phyloP scores from a whole-genome alignment of 495 filamentous ascomycete species.

The Xylaria cubensis region DNA sequence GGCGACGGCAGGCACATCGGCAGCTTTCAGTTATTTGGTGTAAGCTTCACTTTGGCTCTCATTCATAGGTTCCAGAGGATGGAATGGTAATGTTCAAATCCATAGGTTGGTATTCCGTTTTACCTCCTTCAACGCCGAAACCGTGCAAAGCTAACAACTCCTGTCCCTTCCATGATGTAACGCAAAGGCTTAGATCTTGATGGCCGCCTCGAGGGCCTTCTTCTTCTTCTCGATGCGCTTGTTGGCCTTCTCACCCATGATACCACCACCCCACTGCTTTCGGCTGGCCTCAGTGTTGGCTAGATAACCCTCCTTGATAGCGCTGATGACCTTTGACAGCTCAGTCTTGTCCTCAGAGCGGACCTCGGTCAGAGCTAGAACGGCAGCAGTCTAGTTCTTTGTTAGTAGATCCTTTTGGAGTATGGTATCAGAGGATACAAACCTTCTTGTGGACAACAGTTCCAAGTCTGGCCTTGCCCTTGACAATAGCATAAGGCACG shows the following conservation, averaged over 20 bases:
- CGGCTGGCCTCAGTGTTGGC: slow-evolving; percentile 93
- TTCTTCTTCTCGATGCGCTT: slow-evolving; percentile 93
- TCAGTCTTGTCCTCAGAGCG: slow-evolving; percentile 97
- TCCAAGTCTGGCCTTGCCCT: slow-evolving; percentile 98
- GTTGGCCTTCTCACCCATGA: slow-evolving; percentile 98
- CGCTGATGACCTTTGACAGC: slow-evolving; percentile 92
- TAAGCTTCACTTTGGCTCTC: slow-evolving; percentile 38
- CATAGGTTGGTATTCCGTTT: slow-evolving; percentile 47
- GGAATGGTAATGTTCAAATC: slow-evolving; percentile 40
- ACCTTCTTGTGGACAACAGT: slow-evolving; percentile 99
- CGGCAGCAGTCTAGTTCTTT: slow-evolving; percentile 81
- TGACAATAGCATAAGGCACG: slow-evolving; percentile 97
- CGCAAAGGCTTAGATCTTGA: slow-evolving; percentile 80
- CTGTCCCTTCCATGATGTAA: slow-evolving; percentile 29
- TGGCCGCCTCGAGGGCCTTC: slow-evolving; percentile 88
- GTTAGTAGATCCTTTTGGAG: background rate
- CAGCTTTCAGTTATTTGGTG: background rate
- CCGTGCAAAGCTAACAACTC: slow-evolving; percentile 42
- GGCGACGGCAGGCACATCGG: background rate
- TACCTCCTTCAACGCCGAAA: slow-evolving; percentile 45
- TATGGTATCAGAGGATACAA: background rate
- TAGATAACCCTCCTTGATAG: slow-evolving; percentile 97
- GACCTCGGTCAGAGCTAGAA: slow-evolving; percentile 94
- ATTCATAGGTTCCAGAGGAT: slow-evolving; percentile 36
- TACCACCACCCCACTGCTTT: slow-evolving; percentile 98